These are phyloP conservation scores for Marasmius fiardii DNA, from an alignment of 1,284 basidiomycete genomes.

Conservation along the genomic window DNA sequence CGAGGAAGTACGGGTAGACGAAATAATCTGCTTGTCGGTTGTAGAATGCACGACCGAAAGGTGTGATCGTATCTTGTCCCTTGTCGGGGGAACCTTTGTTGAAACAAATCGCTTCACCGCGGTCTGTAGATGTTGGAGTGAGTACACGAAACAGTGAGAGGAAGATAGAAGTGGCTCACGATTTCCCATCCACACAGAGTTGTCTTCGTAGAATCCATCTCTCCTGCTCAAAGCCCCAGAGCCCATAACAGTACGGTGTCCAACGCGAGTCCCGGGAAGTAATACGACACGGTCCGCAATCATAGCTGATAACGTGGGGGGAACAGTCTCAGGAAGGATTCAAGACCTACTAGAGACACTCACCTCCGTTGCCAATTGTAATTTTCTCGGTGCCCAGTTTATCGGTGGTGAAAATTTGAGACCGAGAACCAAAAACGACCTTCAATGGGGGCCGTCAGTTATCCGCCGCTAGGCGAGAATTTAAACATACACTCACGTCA, in stretches of 20 bases:
- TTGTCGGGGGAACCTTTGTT: constrained; percentile 22
- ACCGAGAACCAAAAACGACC: constrained; percentile 43
- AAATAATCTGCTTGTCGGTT: constrained; percentile 37
- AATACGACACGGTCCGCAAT: constrained; percentile 45
- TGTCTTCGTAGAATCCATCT: constrained; percentile 34
- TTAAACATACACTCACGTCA: constrained; percentile 26
- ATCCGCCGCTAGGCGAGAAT: neutral
- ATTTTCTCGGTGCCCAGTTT: constrained; percentile 35
- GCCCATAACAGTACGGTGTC: constrained; percentile 40
- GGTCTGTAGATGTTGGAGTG: constrained; percentile 18
- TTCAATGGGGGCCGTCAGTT: neutral
- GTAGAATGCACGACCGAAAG: constrained; percentile 47
- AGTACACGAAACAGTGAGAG: neutral
- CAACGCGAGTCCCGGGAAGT: constrained; percentile 38
- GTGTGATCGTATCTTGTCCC: constrained; percentile 33
- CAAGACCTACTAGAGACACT: neutral
- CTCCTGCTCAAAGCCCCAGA: constrained; percentile 41
- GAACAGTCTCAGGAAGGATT: neutral
- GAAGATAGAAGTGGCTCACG: constrained; percentile 22
- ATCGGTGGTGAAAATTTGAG: constrained; percentile 42
- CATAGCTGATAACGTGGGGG: constrained; percentile 31
- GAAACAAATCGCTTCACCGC: constrained; percentile 35
- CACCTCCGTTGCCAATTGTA: constrained; percentile 30
- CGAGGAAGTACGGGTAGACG: constrained; percentile 37
- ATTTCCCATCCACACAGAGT: constrained; percentile 44